Evolutionary conservation across 2,329 filamentous ascomycete genomes (phyloP).

Genomic region (Colletotrichum sublineola): DNA sequence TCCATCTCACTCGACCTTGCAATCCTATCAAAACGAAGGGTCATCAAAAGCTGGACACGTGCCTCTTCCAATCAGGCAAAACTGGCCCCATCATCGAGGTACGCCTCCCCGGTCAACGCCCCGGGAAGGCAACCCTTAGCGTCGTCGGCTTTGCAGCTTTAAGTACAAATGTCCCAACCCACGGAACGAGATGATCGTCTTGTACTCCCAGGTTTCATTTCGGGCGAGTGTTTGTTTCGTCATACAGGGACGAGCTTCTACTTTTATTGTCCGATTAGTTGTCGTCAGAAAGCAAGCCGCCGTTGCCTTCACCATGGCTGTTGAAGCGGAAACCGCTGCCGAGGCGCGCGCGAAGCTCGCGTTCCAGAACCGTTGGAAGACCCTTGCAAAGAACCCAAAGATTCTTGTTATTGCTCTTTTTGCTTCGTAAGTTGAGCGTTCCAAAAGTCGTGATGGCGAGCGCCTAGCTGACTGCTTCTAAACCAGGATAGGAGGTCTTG

Average conservation of each 20-base stretch:
- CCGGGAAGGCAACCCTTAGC: slow-evolving; percentile 36
- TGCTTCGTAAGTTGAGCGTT: slow-evolving; percentile 51
- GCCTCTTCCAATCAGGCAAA: slow-evolving; percentile 33
- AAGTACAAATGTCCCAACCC: slow-evolving; percentile 29
- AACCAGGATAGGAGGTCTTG: slow-evolving; percentile 62
- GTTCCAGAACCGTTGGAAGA: slow-evolving; percentile 46
- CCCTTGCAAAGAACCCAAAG: slow-evolving; percentile 53
- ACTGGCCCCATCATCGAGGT: slow-evolving; percentile 20
- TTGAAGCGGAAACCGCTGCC: slow-evolving; percentile 31
- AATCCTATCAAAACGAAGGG: slow-evolving; percentile 21
- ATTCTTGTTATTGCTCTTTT: slow-evolving; percentile 56
- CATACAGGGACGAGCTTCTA: not conserved
- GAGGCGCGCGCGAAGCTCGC: slow-evolving; percentile 36
- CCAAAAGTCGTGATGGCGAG: not conserved
- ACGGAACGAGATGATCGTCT: not conserved
- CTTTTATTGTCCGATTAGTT: not conserved
- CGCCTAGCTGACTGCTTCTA: not conserved
- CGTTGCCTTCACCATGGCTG: slow-evolving; percentile 14
- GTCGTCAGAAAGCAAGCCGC: not conserved
- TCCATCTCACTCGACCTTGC: slow-evolving; percentile 25
- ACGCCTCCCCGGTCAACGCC: slow-evolving; percentile 13
- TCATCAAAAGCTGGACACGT: slow-evolving; percentile 37
- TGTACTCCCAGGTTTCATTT: not conserved
- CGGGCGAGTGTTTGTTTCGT: not conserved
- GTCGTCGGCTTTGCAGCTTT: slow-evolving; percentile 24